A percentile compares a stretch with the other conserved stretches of the same genome.
phyloP scores from a whole-genome alignment of 2,329 filamentous ascomycete genomes.

The Talaromyces marneffei region DNA sequence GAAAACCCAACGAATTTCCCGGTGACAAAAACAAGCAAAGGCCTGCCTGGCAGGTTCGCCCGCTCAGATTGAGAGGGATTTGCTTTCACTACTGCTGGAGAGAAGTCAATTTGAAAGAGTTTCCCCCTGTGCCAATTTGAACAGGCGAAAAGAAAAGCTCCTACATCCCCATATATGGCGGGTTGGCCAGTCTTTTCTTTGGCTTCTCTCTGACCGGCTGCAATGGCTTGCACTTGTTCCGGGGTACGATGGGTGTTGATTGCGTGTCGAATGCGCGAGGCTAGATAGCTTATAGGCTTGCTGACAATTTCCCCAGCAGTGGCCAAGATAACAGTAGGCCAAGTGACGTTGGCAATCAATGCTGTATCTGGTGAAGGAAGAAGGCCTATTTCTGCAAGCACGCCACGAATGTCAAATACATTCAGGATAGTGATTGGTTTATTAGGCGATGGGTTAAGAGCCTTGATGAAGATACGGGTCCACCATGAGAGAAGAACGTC shows the following conservation, averaged over 20 bases:
- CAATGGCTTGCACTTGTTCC: conserved; percentile 19
- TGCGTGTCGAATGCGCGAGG: conserved; percentile 15
- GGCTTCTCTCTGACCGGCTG: conserved; percentile 9
- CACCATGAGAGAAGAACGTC: conserved; percentile 44
- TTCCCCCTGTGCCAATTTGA: conserved; percentile 38
- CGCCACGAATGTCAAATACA: conserved; percentile 34
- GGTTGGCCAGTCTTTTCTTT: conserved; percentile 18
- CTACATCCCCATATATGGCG: conserved; percentile 29
- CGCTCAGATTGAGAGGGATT: background rate
- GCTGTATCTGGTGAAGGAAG: conserved; percentile 23
- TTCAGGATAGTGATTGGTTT: conserved; percentile 36
- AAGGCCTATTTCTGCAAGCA: conserved; percentile 22
- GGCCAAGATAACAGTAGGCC: background rate
- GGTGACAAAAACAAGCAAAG: background rate
- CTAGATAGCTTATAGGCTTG: conserved; percentile 14
- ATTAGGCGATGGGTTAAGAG: conserved; percentile 21
- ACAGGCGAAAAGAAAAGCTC: conserved; percentile 30
- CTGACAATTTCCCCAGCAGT: conserved; percentile 8
- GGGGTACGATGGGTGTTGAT: conserved; percentile 18
- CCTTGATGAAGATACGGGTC: conserved; percentile 25
- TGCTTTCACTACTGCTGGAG: conserved; percentile 18
- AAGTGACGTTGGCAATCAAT: conserved; percentile 21
- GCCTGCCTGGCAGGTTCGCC: conserved; percentile 11
- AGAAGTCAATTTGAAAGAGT: conserved; percentile 37
- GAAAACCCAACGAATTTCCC: conserved; percentile 8